Percentiles rank a stretch among this genome's conserved stretches.
These are phyloP conservation scores for Pythium graminicola DNA, from an alignment of 352 stramenopile genomes.

Conservation along the genomic window DNA sequence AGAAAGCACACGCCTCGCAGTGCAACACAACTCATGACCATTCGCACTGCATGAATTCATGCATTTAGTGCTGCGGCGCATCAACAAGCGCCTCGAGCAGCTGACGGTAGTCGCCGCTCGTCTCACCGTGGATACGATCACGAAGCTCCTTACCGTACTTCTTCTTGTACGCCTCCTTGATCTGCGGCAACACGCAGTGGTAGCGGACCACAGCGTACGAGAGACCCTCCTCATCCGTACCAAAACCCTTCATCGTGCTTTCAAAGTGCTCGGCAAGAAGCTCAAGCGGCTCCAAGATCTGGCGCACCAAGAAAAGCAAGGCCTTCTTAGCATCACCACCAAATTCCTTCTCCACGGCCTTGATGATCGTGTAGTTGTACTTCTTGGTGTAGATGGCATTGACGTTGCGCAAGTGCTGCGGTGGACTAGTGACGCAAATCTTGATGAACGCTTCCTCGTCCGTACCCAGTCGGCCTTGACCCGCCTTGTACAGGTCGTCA, in stretches of 20 bases:
- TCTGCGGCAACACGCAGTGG: constrained; percentile 64
- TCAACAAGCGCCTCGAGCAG: constrained; percentile 60
- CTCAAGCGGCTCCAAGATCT: constrained; percentile 54
- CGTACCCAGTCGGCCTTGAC: constrained; percentile 60
- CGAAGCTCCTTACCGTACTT: constrained; percentile 69
- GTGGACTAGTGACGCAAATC: constrained; percentile 40
- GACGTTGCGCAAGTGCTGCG: constrained; percentile 49
- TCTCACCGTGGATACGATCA: constrained; percentile 75
- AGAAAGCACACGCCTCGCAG: too few species aligned
- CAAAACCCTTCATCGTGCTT: constrained; percentile 68
- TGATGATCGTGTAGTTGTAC: constrained; percentile 56
- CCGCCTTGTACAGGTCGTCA: constrained; percentile 58
- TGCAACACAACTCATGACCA: too few species aligned
- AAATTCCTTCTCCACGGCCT: constrained; percentile 70
- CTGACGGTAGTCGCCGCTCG: constrained; percentile 69
- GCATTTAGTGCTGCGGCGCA: constrained; percentile 22
- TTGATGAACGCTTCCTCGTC: constrained; percentile 63
- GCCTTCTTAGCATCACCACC: constrained; percentile 41
- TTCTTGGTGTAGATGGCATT: constrained; percentile 52
- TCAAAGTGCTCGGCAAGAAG: constrained; percentile 62
- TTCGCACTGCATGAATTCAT: too few species aligned
- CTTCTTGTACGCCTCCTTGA: constrained; percentile 76
- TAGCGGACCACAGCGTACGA: constrained; percentile 63
- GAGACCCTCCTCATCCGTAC: constrained; percentile 63
- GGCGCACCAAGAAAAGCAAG: constrained; percentile 51